Conservation (phyloP, 768 basidiomycete genomes). For the Trametes elegans region DNA sequence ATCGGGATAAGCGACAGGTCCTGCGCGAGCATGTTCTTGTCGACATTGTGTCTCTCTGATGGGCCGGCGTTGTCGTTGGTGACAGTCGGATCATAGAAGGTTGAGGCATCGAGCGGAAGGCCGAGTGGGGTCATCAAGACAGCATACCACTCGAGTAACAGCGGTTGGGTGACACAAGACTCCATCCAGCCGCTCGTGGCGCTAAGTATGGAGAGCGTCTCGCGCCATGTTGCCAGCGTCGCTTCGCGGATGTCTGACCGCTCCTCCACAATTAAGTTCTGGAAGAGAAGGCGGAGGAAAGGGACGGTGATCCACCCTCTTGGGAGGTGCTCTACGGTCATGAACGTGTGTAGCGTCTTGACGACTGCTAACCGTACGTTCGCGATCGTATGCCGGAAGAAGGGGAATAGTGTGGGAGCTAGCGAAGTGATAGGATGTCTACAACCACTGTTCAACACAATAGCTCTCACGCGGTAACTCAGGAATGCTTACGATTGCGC, state of each 20-base stretch:
- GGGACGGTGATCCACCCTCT: slow-evolving; percentile 77
- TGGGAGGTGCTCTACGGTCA: slow-evolving; percentile 70
- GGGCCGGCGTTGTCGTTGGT: slow-evolving; percentile 42
- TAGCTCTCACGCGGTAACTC: slow-evolving; percentile 4
- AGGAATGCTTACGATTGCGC: slow-evolving; percentile 61
- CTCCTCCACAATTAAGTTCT: slow-evolving; percentile 93
- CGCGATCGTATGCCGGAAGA: slow-evolving; percentile 95
- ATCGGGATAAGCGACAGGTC: slow-evolving; percentile 79
- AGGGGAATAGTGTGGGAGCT: slow-evolving; percentile 88
- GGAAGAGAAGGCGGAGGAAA: slow-evolving; percentile 84
- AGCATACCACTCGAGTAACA: slow-evolving; percentile 81
- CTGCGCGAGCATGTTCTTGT: slow-evolving; percentile 92
- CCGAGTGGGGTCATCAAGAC: slow-evolving; percentile 90
- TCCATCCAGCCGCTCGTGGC: slow-evolving; percentile 48
- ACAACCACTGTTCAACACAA: background rate
- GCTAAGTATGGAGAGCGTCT: slow-evolving; percentile 58
- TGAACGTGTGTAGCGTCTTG: slow-evolving; percentile 83
- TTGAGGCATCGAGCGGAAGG: slow-evolving; percentile 62
- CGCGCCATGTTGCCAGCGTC: slow-evolving; percentile 72
- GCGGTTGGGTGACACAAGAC: slow-evolving; percentile 51
- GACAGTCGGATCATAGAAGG: slow-evolving; percentile 66
- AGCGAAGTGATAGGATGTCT: slow-evolving; percentile 82
- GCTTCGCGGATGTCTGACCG: slow-evolving; percentile 76
- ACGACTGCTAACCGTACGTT: slow-evolving; percentile 93
- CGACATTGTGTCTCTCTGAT: slow-evolving; percentile 83